phyloP scores from a whole-genome alignment of 164 flowering plant genomes.

The Paratinospora sagittata region DNA sequence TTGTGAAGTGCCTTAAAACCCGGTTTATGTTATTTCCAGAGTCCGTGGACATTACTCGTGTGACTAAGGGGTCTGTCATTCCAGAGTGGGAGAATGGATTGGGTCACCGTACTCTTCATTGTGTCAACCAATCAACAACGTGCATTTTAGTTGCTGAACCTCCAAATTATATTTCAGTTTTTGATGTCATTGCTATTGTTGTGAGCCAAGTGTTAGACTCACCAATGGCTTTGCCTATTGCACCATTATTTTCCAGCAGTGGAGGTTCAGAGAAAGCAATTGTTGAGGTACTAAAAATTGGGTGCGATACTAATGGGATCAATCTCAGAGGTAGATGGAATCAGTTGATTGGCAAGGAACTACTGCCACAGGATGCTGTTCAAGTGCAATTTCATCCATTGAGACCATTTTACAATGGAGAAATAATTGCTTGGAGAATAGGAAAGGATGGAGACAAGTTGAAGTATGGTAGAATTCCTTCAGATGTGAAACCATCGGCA shows the following conservation, averaged over 20 bases:
- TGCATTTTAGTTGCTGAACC: conserved; percentile 73
- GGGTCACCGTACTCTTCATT: conserved; percentile 66
- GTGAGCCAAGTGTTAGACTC: conserved; percentile 70
- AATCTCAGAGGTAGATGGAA: conserved; percentile 25
- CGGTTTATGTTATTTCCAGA: conserved; percentile 68
- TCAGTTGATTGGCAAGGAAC: conserved; percentile 58
- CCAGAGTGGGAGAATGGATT: conserved; percentile 56
- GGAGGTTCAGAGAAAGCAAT: conserved; percentile 56
- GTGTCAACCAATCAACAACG: conserved; percentile 37
- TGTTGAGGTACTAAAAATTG: conserved; percentile 47
- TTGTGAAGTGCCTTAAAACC: conserved; percentile 62
- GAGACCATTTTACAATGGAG: conserved; percentile 90
- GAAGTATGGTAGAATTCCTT: conserved; percentile 88
- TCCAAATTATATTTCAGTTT: conserved; percentile 60
- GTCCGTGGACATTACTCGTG: conserved; percentile 61
- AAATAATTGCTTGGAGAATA: conserved; percentile 87
- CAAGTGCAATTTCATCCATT: conserved; percentile 91
- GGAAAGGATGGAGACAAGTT: conserved; percentile 72
- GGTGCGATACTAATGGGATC: conserved; percentile 35
- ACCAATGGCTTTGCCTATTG: conserved; percentile 61
- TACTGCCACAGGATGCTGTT: conserved; percentile 72
- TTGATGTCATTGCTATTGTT: conserved; percentile 62
- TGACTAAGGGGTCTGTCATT: conserved; percentile 38
- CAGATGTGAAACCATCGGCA: conserved; percentile 80
- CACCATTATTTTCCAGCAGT: conserved; percentile 60